Percentiles rank a stretch among this genome's conserved stretches.
These are phyloP conservation scores for Taphrina flavorubra DNA, from an alignment of 1,139 yeast genomes.

Conservation along the genomic window DNA sequence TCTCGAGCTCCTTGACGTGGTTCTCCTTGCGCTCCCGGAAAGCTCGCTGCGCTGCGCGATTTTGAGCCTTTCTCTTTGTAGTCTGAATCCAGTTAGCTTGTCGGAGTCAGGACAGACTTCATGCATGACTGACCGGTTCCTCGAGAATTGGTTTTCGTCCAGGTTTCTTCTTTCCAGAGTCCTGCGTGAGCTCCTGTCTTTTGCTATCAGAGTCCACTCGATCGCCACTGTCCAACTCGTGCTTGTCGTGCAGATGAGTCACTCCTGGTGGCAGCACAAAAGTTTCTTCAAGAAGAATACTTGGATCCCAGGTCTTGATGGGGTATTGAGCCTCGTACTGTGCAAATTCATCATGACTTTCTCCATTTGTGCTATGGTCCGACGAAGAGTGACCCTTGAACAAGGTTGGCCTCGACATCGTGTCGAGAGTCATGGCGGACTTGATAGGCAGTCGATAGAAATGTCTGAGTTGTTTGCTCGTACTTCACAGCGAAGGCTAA, in stretches of 20 bases:
- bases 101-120: too few species aligned
- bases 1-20: constrained; percentile 61
- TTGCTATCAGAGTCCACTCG: constrained; percentile 16
- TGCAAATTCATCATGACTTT: neutral
- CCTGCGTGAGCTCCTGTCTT: constrained; percentile 15
- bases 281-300: neutral
- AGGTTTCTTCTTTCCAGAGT: constrained; percentile 53
- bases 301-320: constrained; percentile 3
- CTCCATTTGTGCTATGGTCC: neutral
- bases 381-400: neutral
- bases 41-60: constrained; percentile 94
- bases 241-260: constrained; percentile 23
- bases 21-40: constrained; percentile 81
- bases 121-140: constrained; percentile 49
- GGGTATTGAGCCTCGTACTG: neutral
- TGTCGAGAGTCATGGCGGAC: neutral
- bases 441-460: neutral
- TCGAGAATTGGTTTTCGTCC: constrained; percentile 78
- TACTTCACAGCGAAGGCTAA: neutral
- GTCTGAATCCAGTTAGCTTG: constrained; percentile 3
- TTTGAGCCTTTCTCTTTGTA: constrained; percentile 81
- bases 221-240: neutral
- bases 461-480: neutral
- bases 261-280: constrained; percentile 5
- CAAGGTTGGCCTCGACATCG: neutral